phyloP scores from a whole-genome alignment of 768 basidiomycete species.

The Auriscalpium vulgare region DNA sequence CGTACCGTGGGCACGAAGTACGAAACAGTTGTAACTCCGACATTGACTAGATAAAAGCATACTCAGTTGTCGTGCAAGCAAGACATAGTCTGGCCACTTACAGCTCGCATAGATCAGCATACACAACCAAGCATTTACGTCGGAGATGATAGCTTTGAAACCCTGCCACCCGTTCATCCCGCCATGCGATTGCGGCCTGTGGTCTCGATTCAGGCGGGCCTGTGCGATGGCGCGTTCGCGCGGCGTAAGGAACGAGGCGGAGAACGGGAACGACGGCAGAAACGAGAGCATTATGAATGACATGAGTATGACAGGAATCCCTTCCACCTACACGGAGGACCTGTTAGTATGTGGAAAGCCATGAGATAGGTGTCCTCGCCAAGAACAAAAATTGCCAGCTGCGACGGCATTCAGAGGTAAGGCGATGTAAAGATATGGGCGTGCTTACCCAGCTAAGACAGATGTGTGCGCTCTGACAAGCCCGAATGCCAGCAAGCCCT shows the following conservation, averaged over 20 bases:
- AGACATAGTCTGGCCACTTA: conserved; percentile 18
- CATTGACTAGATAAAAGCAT: background rate
- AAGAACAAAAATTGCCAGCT: conserved; percentile 58
- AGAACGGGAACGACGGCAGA: conserved; percentile 49
- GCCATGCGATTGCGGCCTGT: conserved; percentile 49
- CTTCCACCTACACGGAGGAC: conserved; percentile 35
- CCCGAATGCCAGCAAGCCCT: conserved; percentile 52
- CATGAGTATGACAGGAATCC: conserved; percentile 49
- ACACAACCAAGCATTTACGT: conserved; percentile 45
- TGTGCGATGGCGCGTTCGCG: conserved; percentile 49
- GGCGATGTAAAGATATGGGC: background rate
- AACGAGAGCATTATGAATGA: conserved; percentile 39
- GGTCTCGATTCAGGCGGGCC: conserved; percentile 46
- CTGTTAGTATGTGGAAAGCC: background rate
- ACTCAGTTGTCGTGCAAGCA: background rate
- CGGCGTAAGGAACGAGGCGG: conserved; percentile 42
- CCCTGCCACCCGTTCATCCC: conserved; percentile 51
- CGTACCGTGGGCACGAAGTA: background rate
- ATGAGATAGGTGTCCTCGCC: conserved; percentile 21
- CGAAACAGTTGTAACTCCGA: background rate
- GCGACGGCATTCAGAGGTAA: background rate
- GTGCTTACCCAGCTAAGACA: conserved; percentile 30
- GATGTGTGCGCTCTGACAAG: conserved; percentile 45
- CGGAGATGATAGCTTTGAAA: conserved; percentile 42
- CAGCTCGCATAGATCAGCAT: conserved; percentile 46